Conservation (phyloP, 2,329 filamentous ascomycete species). For the Clonostachys solani region DNA sequence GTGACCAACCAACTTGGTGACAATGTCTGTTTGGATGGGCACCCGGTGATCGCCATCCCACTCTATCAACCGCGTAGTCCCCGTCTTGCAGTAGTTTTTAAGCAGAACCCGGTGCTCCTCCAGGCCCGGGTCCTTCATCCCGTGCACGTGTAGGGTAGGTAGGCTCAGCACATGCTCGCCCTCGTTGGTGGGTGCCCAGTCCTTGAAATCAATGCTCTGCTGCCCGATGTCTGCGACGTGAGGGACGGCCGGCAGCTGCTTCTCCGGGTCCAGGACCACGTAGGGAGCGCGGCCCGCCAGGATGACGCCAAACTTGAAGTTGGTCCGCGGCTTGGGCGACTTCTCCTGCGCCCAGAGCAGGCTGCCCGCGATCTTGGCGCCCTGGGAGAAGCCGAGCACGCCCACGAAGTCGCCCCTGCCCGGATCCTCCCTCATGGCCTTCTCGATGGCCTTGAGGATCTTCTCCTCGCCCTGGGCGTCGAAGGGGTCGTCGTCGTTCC, state of each 20-base stretch:
- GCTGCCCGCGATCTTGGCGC: slow-evolving; percentile 57
- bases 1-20: slow-evolving; percentile 32
- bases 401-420: slow-evolving; percentile 55
- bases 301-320: slow-evolving; percentile 27
- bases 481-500: slow-evolving; percentile 53
- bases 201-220: slow-evolving; percentile 13
- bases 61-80: slow-evolving; percentile 54
- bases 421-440: slow-evolving; percentile 49
- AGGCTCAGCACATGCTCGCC: slow-evolving; percentile 21
- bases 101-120: slow-evolving; percentile 43
- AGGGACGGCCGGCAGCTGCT: slow-evolving; percentile 49
- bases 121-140: slow-evolving; percentile 59
- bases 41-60: slow-evolving; percentile 73
- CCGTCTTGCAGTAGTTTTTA: slow-evolving; percentile 53
- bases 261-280: slow-evolving; percentile 16
- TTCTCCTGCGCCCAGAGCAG: slow-evolving; percentile 60
- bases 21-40: slow-evolving; percentile 63
- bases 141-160: slow-evolving; percentile 30
- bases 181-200: slow-evolving; percentile 43
- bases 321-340: slow-evolving; percentile 11
- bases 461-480: slow-evolving; percentile 31
- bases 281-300: slow-evolving; percentile 25
- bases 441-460: slow-evolving; percentile 30
- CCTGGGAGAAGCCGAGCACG: slow-evolving; percentile 63
- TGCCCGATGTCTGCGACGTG: slow-evolving; percentile 15